These are phyloP conservation scores for Russula sp. DNA, from an alignment of 768 basidiomycete genomes.

Conservation along the genomic window DNA sequence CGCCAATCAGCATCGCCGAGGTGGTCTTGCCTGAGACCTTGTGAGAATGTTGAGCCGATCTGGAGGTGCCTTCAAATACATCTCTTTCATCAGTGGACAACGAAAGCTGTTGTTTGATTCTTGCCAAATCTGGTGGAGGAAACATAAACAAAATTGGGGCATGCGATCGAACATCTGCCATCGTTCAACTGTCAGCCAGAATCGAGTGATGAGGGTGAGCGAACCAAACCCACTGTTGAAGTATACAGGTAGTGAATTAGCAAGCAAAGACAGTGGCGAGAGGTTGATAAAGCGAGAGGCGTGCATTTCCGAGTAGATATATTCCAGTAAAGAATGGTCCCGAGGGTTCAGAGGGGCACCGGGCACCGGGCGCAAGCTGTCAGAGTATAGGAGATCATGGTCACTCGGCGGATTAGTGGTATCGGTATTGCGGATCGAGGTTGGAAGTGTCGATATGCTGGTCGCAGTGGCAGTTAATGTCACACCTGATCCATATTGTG, in stretches of 20 bases:
- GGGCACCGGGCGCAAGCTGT: not conserved
- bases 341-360: constrained; percentile 41
- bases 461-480: not conserved
- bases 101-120: not conserved
- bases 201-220: not conserved
- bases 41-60: not conserved
- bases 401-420: not conserved
- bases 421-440: constrained; percentile 5
- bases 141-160: constrained; percentile 55
- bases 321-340: constrained; percentile 57
- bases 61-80: not conserved
- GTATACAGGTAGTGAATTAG: constrained; percentile 48
- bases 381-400: not conserved
- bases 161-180: constrained; percentile 56
- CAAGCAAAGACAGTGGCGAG: constrained; percentile 52
- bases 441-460: not conserved
- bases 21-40: not conserved
- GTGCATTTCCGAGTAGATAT: constrained; percentile 63
- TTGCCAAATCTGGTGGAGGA: constrained; percentile 34
- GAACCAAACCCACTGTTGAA: constrained; percentile 45
- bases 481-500: not conserved
- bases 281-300: constrained; percentile 61
- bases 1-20: not conserved
- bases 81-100: not conserved
- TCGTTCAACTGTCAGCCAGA: not conserved